A percentile compares a stretch with the other conserved stretches of the same genome.
Evolutionary conservation across 176 grass and related monocot genomes (phyloP).

Genomic region (Zizania latifolia): DNA sequence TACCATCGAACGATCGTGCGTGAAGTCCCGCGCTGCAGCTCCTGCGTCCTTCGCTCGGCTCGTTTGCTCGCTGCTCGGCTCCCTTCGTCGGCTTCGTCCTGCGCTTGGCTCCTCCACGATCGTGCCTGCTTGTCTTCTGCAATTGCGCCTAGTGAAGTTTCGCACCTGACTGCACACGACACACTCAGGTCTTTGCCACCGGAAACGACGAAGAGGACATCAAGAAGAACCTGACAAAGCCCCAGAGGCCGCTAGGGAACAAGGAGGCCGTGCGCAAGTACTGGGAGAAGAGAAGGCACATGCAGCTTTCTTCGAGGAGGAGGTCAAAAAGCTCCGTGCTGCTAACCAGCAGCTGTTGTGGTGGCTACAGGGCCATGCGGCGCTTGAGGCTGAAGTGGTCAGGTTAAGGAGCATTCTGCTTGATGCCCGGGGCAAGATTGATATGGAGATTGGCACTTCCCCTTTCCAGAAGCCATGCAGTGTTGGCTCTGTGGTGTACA

Average conservation of each 20-base stretch:
- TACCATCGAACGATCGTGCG: too few species aligned
- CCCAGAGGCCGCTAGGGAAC: slow-evolving; percentile 53
- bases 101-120: too few species aligned
- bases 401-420: slow-evolving; percentile 70
- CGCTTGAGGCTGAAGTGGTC: slow-evolving; percentile 60
- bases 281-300: slow-evolving; percentile 95
- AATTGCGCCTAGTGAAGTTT: too few species aligned
- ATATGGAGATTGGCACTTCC: slow-evolving; percentile 47
- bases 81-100: too few species aligned
- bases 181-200: slow-evolving; percentile 62
- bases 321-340: slow-evolving; percentile 61
- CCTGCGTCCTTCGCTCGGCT: too few species aligned
- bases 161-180: slow-evolving; percentile 70
- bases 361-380: slow-evolving; percentile 55
- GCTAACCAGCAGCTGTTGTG: slow-evolving; percentile 61
- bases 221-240: slow-evolving; percentile 22
- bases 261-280: slow-evolving; percentile 93
- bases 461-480: slow-evolving; percentile 52
- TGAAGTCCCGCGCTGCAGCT: too few species aligned
- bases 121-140: too few species aligned
- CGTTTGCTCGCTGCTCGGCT: too few species aligned
- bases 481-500: slow-evolving; percentile 24
- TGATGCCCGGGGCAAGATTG: slow-evolving; percentile 72
- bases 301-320: slow-evolving; percentile 75
- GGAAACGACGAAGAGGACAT: slow-evolving; percentile 26